Conservation (phyloP, 805 yeast species). For the Saccharomycopsis vini region DNA sequence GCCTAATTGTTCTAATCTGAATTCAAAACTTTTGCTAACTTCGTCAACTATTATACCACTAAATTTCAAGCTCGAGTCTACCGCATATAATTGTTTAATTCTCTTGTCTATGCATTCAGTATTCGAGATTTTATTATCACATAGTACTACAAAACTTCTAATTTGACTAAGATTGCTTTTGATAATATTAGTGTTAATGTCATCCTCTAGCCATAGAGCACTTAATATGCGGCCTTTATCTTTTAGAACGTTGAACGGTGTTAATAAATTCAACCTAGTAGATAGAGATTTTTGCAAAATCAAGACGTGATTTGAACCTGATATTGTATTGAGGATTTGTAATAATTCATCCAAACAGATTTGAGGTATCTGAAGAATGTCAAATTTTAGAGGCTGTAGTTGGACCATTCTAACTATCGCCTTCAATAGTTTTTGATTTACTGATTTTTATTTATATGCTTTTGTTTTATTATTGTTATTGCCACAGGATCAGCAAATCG, state of each 20-base stretch:
- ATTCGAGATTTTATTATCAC: slow-evolving; percentile 21
- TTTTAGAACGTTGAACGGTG: slow-evolving; percentile 47
- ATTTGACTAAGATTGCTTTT: slow-evolving; percentile 9
- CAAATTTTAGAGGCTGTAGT: slow-evolving; percentile 12
- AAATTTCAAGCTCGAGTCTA: slow-evolving; percentile 18
- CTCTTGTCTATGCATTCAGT: slow-evolving; percentile 17
- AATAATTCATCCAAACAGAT: slow-evolving; percentile 10
- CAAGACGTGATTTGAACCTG: slow-evolving; percentile 11
- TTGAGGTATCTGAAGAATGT: slow-evolving; percentile 5
- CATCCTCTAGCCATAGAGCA: slow-evolving; percentile 37
- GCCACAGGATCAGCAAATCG: not conserved
- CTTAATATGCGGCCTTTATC: slow-evolving; percentile 40
- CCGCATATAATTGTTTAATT: slow-evolving; percentile 19
- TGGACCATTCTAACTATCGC: slow-evolving; percentile 16
- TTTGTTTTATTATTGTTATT: not conserved
- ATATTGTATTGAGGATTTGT: not conserved
- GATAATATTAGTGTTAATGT: slow-evolving; percentile 1
- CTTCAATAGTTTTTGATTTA: not conserved
- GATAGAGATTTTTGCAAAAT: slow-evolving; percentile 36
- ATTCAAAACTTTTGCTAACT: slow-evolving; percentile 28
- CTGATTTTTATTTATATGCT: not conserved
- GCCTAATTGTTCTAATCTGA: slow-evolving; percentile 26
- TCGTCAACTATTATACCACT: slow-evolving; percentile 29
- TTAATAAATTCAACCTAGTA: slow-evolving; percentile 41
- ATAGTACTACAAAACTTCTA: slow-evolving; percentile 22